These are phyloP conservation scores for Pichia pseudocactophila DNA, from an alignment of 805 yeast species.

Conservation along the genomic window DNA sequence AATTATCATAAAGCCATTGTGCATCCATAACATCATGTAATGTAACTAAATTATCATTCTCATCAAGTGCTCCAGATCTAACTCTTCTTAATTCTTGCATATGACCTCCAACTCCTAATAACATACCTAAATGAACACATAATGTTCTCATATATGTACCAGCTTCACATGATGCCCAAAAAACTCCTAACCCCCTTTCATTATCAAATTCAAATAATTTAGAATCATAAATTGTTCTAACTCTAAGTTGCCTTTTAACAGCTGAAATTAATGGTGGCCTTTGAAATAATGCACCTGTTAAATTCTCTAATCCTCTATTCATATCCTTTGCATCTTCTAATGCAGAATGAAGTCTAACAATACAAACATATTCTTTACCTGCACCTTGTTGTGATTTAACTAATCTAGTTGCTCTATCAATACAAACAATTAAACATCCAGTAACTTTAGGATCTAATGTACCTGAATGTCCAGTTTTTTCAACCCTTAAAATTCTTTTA, in stretches of 20 bases:
- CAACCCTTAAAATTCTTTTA: slow-evolving; percentile 88
- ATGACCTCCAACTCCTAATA: slow-evolving; percentile 97
- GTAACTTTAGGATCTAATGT: slow-evolving; percentile 96
- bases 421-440: slow-evolving; percentile 96
- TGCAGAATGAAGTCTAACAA: slow-evolving; percentile 90
- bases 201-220: slow-evolving; percentile 93
- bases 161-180: slow-evolving; percentile 99
- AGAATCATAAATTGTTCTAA: slow-evolving; percentile 94
- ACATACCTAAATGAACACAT: slow-evolving; percentile 98
- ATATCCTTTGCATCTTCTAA: slow-evolving; percentile 81
- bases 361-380: slow-evolving; percentile 98
- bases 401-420: slow-evolving; percentile 95
- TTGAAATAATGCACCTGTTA: slow-evolving; percentile 98
- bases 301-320: slow-evolving; percentile 79
- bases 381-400: slow-evolving; percentile 99
- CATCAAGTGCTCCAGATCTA: slow-evolving; percentile 91
- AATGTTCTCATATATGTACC: slow-evolving; percentile 99
- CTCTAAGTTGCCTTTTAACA: slow-evolving; percentile 97
- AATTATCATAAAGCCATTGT: slow-evolving; percentile 95
- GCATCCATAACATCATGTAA: slow-evolving; percentile 97
- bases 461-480: slow-evolving; percentile 98
- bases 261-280: slow-evolving; percentile 99
- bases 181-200: slow-evolving; percentile 93
- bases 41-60: slow-evolving; percentile 86
- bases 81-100: slow-evolving; percentile 99